phyloP scores from a whole-genome alignment of 768 basidiomycete genomes.

The Filobasidium wieringae region DNA sequence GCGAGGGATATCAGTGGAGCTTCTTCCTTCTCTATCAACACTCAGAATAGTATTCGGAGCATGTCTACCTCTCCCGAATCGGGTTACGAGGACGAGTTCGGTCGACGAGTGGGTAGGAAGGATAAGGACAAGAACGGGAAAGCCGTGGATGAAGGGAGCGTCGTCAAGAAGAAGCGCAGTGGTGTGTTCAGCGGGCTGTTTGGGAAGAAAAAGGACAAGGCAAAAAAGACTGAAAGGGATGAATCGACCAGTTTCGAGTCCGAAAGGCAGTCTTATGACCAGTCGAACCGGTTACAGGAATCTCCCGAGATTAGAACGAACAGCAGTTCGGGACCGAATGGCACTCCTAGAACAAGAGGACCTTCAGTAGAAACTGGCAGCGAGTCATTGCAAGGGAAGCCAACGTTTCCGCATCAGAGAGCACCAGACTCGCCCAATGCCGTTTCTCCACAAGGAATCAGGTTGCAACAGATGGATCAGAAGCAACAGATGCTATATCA shows the following conservation, averaged over 20 bases:
- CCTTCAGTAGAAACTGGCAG: no score
- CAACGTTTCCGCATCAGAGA: no score
- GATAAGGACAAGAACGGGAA: conserved; percentile 47
- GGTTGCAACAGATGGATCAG: conserved; percentile 74
- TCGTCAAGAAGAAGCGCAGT: conserved; percentile 47
- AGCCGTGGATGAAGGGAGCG: conserved; percentile 42
- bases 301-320: neutral
- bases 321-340: conserved; percentile 7
- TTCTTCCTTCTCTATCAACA: conserved; percentile 19
- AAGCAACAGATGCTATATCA: conserved; percentile 78
- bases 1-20: conserved; percentile 7
- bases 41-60: conserved; percentile 3
- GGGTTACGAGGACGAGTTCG: conserved; percentile 26
- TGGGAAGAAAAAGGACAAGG: conserved; percentile 55
- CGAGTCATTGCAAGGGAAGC: no score
- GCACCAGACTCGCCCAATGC: neutral
- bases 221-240: conserved; percentile 42
- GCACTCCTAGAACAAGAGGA: conserved; percentile 1
- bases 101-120: conserved; percentile 22
- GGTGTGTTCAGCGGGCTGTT: conserved; percentile 70
- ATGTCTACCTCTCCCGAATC: conserved; percentile 29
- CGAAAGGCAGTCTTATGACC: neutral
- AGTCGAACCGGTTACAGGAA: neutral
- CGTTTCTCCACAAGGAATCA: conserved; percentile 53
- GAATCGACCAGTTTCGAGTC: neutral